Conservation (phyloP, 306 rosid species). For the Calophaca sinica region DNA sequence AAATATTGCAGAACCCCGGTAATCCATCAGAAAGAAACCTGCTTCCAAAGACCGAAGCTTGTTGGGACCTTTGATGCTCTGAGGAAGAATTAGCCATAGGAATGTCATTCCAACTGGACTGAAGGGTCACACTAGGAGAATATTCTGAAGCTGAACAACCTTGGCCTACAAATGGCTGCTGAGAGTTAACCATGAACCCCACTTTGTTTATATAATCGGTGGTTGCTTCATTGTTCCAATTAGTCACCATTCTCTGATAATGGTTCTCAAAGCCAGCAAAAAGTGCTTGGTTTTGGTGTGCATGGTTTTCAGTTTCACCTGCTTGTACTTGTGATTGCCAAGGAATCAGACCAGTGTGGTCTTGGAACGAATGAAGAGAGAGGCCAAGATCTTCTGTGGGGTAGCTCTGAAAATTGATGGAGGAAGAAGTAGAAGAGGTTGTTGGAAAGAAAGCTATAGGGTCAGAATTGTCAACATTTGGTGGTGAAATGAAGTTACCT, state of each 20-base stretch:
- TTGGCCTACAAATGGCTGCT: conserved; percentile 52
- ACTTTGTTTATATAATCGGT: conserved; percentile 38
- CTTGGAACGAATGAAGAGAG: conserved; percentile 73
- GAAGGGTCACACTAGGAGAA: conserved; percentile 55
- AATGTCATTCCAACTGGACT: conserved; percentile 53
- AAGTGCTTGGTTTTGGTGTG: conserved; percentile 46
- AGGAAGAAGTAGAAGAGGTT: conserved; percentile 37
- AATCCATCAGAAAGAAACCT: conserved; percentile 57
- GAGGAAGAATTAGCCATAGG: conserved; percentile 46
- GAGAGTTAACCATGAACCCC: conserved; percentile 54
- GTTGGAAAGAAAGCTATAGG: too few relatives aligned
- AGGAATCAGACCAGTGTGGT: conserved; percentile 49
- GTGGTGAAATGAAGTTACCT: too few relatives aligned
- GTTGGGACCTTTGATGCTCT: conserved; percentile 52
- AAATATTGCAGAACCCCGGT: conserved; percentile 57
- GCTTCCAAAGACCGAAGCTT: conserved; percentile 60
- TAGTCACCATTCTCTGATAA: conserved; percentile 55
- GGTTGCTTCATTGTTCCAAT: conserved; percentile 52
- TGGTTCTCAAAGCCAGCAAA: conserved; percentile 57
- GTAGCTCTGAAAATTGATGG: conserved; percentile 66
- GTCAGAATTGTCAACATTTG: too few relatives aligned
- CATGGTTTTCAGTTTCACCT: conserved; percentile 29
- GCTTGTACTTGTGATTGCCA: conserved; percentile 46
- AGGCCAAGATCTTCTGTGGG: conserved; percentile 71
- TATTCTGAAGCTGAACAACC: conserved; percentile 48